Evolutionary conservation across 2,329 filamentous ascomycete genomes (phyloP), one percentile per base, ranked within the genome.

Genomic region (Pestalotiopsis sp.): DNA sequence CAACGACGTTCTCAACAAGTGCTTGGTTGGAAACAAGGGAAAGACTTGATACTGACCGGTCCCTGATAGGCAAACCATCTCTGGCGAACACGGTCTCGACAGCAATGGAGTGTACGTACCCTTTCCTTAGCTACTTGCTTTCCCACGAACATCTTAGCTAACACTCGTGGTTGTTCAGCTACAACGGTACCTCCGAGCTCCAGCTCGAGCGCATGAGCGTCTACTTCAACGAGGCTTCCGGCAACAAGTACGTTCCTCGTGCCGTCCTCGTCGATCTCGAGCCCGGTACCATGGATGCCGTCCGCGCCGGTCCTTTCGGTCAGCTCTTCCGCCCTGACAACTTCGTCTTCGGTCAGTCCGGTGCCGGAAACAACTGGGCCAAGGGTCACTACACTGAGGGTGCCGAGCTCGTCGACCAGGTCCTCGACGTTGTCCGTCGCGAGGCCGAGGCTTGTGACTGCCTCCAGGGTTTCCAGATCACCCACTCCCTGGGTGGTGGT

Each of bases 371-470:
- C 94, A 98, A 98, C 92, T 99, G 96, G 96, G 96, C 96, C 85
- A 99, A 98, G 92, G 96, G 96, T 87, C 96, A 99, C 85, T 99
- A 99, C 91, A 99, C 96, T 75, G 96, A 99, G 89, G 96, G 96
- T 91, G 96, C 96, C 77, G 96, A 99, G 88, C 91, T 98, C 73
- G 96, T 99, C 77, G 96, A 99, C 88, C 90, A 98, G 81, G 96
- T 99, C 77, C 91, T 99, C 77, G 96, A 98, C 82, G 96, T 99
- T 75, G 95, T 99, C 81, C 96, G 96, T 82, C 95, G 96, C 80
- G 96, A 99, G 90, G 95, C 96, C 76, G 96, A 99, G 87, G 94
- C 93, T 83, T 98, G 96, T 82, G 96, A 99, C 90, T 98, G 94
- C 90, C 95, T 99, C 73, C 96, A 99, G 88, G 96, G 96, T 83